Evolutionary conservation across 352 stramenopile species (phyloP).

Genomic region (Bremia lactucae): DNA sequence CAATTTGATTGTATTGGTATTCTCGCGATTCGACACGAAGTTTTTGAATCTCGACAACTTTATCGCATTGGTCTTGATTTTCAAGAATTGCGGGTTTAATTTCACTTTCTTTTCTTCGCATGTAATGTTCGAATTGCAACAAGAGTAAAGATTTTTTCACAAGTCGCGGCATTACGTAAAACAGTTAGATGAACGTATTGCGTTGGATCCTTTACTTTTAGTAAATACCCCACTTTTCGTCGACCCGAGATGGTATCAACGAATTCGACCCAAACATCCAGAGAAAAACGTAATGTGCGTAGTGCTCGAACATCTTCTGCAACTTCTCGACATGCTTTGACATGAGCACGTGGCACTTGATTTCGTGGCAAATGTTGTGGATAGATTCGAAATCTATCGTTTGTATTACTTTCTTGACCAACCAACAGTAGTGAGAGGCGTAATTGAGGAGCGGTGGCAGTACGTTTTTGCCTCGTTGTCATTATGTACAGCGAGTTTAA

Average conservation of each 20-base stretch:
- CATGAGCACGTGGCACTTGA: slow-evolving; percentile 12
- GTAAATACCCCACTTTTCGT: slow-evolving; percentile 61
- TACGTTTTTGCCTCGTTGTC: background rate
- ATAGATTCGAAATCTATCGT: slow-evolving; percentile 19
- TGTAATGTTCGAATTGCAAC: slow-evolving; percentile 21
- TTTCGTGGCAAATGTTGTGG: slow-evolving; percentile 1
- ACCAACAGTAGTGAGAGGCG: slow-evolving; percentile 2
- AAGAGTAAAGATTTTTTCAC: slow-evolving; percentile 52
- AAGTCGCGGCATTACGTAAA: slow-evolving; percentile 44
- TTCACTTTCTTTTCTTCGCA: slow-evolving; percentile 16
- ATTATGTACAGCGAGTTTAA: slow-evolving; percentile 40
- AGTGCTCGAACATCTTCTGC: slow-evolving; percentile 18
- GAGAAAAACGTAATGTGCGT: slow-evolving; percentile 33
- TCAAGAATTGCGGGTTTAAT: slow-evolving; percentile 12
- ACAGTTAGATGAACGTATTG: slow-evolving; percentile 22
- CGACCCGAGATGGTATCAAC: slow-evolving; percentile 43
- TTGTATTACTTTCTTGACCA: slow-evolving; percentile 1
- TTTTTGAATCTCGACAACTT: slow-evolving; percentile 29
- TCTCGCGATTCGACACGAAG: slow-evolving; percentile 48
- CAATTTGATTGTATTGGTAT: slow-evolving; percentile 59
- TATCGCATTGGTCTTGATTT: slow-evolving; percentile 1
- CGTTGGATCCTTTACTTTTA: slow-evolving; percentile 31
- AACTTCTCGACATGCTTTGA: slow-evolving; percentile 15
- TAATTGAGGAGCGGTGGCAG: slow-evolving; percentile 1
- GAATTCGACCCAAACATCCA: slow-evolving; percentile 62